These are phyloP conservation scores for Candida sojae DNA, from an alignment of 1,139 yeast species.

Conservation along the genomic window DNA sequence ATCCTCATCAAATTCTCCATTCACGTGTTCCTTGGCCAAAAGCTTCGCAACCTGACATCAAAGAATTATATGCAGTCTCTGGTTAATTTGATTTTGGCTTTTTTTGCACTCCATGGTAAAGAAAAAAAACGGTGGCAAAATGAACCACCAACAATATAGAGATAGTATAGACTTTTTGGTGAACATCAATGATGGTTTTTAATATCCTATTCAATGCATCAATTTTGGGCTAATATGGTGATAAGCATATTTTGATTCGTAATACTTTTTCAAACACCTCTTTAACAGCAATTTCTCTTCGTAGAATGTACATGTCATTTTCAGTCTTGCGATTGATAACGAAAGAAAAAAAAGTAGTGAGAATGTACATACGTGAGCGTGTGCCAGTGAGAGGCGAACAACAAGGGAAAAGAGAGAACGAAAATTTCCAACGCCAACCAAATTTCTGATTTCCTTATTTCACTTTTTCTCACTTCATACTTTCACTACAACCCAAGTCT, in stretches of 20 bases:
- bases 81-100: background rate
- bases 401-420: background rate
- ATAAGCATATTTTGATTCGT: too few relatives aligned
- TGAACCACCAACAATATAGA: background rate
- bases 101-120: background rate
- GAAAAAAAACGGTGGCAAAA: conserved; percentile 3
- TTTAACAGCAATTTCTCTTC: too few relatives aligned
- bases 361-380: background rate
- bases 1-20: background rate
- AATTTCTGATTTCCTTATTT: conserved; percentile 5
- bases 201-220: too few relatives aligned
- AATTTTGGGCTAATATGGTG: too few relatives aligned
- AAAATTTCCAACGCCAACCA: conserved; percentile 3
- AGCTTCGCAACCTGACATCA: too few relatives aligned
- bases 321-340: too few relatives aligned
- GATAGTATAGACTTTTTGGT: too few relatives aligned
- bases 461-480: background rate
- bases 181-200: too few relatives aligned
- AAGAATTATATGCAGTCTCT: background rate
- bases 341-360: too few relatives aligned
- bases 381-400: background rate
- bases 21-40: background rate
- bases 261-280: too few relatives aligned
- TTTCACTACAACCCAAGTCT: background rate
- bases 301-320: too few relatives aligned